Conservation (phyloP, 805 yeast genomes). For the Metschnikowia lochheadii region DNA sequence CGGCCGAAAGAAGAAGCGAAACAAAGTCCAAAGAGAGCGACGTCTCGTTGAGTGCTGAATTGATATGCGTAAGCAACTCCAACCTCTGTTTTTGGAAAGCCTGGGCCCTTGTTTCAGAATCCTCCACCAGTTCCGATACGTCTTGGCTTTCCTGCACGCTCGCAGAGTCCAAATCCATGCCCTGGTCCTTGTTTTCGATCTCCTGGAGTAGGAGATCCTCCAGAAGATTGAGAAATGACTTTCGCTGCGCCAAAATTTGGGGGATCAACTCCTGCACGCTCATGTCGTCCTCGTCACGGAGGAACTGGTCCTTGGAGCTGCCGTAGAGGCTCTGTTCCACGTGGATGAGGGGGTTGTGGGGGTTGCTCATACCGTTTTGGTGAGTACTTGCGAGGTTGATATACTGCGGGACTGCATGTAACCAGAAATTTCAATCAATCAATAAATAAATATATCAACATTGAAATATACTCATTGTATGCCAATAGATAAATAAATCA, state of each 20-base stretch:
- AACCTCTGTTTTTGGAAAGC: slow-evolving; percentile 47
- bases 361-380: slow-evolving; percentile 6
- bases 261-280: slow-evolving; percentile 56
- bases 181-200: slow-evolving; percentile 23
- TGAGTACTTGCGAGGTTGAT: background rate
- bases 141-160: background rate
- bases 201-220: slow-evolving; percentile 52
- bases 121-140: slow-evolving; percentile 5
- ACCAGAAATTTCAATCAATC: background rate
- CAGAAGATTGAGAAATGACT: slow-evolving; percentile 54
- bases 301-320: slow-evolving; percentile 34
- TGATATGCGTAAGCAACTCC: slow-evolving; percentile 50
- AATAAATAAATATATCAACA: too few species aligned
- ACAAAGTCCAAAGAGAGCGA: slow-evolving; percentile 85
- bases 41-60: slow-evolving; percentile 79
- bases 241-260: slow-evolving; percentile 53
- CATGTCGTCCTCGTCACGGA: slow-evolving; percentile 40
- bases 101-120: slow-evolving; percentile 22
- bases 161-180: slow-evolving; percentile 3
- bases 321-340: slow-evolving; percentile 29
- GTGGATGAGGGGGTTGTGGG: slow-evolving; percentile 16
- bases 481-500: background rate
- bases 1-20: slow-evolving; percentile 73
- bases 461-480: too few species aligned
- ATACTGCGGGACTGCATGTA: background rate